Percentiles rank a stretch among this genome's conserved stretches.
These are phyloP conservation scores for Pilatotrama ljubarskyi DNA, from an alignment of 768 basidiomycete species.

Conservation along the genomic window DNA sequence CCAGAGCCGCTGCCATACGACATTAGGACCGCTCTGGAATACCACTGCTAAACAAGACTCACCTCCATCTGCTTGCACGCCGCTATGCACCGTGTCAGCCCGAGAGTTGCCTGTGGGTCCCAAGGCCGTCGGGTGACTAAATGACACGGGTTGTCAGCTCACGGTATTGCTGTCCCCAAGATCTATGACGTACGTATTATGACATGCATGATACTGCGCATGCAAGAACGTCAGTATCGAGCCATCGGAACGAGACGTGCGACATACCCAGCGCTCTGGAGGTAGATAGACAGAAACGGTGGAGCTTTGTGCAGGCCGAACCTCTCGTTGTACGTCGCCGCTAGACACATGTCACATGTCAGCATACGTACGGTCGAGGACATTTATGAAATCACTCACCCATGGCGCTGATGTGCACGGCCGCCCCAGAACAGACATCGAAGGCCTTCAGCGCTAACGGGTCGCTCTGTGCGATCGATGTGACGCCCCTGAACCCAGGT, in stretches of 20 bases:
- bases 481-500: neutral
- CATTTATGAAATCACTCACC: constrained; percentile 42
- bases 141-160: constrained; percentile 1
- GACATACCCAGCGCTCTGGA: constrained; percentile 71
- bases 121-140: constrained; percentile 72
- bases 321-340: constrained; percentile 57
- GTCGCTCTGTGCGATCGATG: constrained; percentile 27
- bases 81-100: constrained; percentile 61
- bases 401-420: constrained; percentile 66
- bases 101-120: constrained; percentile 66
- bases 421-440: constrained; percentile 74
- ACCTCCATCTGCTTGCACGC: constrained; percentile 72
- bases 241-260: neutral
- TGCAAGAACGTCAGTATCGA: constrained; percentile 12
- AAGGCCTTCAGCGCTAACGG: constrained; percentile 64
- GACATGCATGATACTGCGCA: constrained; percentile 73
- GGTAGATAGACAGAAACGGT: constrained; percentile 67
- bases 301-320: constrained; percentile 62
- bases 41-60: constrained; percentile 15
- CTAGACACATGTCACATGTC: constrained; percentile 35
- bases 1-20: constrained; percentile 55
- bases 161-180: constrained; percentile 1
- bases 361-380: neutral
- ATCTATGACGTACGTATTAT: constrained; percentile 54
- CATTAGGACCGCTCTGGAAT: neutral